A percentile compares a stretch with the other conserved stretches of the same genome.
These are phyloP conservation scores for Saccharomycopsis schoenii DNA, from an alignment of 805 yeast species.

Conservation along the genomic window DNA sequence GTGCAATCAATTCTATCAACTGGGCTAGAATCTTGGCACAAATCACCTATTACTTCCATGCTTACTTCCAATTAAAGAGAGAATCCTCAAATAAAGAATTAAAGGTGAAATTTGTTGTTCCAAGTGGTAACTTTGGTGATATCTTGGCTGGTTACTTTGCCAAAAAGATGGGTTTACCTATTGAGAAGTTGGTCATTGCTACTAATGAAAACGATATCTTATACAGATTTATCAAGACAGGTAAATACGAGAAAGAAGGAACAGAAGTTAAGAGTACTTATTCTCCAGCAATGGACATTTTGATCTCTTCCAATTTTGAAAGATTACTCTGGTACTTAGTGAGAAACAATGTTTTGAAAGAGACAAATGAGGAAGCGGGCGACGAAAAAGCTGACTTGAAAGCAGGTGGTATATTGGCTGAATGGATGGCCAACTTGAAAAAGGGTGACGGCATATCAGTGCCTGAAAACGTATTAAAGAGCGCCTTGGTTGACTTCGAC, in stretches of 20 bases:
- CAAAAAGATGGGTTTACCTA: conserved; percentile 88
- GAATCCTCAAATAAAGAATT: conserved; percentile 25
- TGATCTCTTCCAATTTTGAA: conserved; percentile 92
- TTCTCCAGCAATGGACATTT: conserved; percentile 98
- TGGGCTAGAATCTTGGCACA: conserved; percentile 99
- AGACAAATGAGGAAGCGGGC: conserved; percentile 33
- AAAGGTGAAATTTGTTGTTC: conserved; percentile 79
- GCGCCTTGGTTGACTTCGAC: conserved; percentile 61
- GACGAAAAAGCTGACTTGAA: conserved; percentile 39
- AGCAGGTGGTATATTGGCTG: conserved; percentile 65
- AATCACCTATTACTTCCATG: conserved; percentile 90
- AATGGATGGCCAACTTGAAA: conserved; percentile 76
- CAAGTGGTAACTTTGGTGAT: conserved; percentile 98
- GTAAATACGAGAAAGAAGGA: conserved; percentile 66
- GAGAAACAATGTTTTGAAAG: conserved; percentile 43
- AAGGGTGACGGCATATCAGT: conserved; percentile 67
- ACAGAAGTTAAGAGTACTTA: conserved; percentile 74
- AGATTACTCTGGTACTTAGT: conserved; percentile 92
- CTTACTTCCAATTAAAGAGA: conserved; percentile 67
- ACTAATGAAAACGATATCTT: conserved; percentile 94
- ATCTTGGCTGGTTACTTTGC: conserved; percentile 96
- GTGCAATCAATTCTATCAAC: conserved; percentile 96
- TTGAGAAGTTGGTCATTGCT: conserved; percentile 79
- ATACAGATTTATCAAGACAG: conserved; percentile 83
- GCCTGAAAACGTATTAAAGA: conserved; percentile 48